phyloP scores from a whole-genome alignment of 2,329 filamentous ascomycete species.

The Pseudomassariella vexata region DNA sequence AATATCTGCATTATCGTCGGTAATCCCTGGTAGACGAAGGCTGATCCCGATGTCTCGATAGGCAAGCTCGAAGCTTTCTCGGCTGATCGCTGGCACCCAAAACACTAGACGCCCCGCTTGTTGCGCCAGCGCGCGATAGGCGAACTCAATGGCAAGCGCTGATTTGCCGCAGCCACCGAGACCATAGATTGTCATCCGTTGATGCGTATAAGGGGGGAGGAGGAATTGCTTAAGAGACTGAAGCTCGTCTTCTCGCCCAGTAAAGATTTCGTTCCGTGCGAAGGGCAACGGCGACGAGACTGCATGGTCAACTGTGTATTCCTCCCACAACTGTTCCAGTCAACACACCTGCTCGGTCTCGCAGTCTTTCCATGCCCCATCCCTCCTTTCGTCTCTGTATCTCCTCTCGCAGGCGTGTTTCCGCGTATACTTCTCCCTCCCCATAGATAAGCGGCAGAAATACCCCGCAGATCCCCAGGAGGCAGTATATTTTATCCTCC shows the following conservation, averaged over 20 bases:
- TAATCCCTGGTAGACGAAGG: constrained; percentile 18
- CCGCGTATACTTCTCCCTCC: constrained; percentile 1
- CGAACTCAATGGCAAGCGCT: constrained; percentile 27
- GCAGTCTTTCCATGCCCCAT: too few species aligned
- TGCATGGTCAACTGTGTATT: too few species aligned
- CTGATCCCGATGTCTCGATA: constrained; percentile 23
- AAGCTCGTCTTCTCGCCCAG: neutral
- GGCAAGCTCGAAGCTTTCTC: constrained; percentile 23
- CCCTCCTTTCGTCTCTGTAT: too few species aligned
- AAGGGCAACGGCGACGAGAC: too few species aligned
- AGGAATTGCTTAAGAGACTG: neutral
- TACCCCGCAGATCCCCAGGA: constrained; percentile 1
- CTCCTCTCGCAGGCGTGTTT: neutral
- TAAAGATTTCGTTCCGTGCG: constrained; percentile 1
- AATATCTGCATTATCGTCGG: constrained; percentile 25
- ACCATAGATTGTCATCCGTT: constrained; percentile 16
- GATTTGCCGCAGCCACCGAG: constrained; percentile 30
- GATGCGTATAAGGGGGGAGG: neutral
- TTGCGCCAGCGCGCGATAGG: constrained; percentile 16
- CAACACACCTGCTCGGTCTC: too few species aligned
- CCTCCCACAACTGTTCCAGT: too few species aligned
- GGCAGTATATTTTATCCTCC: constrained; percentile 1
- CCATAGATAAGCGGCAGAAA: neutral
- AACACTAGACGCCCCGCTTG: constrained; percentile 27
- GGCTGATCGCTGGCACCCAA: constrained; percentile 27